A percentile compares a stretch with the other conserved stretches of the same genome.
Evolutionary conservation across 371 early-diverging fungal genomes (phyloP).

Genomic region (Mortierella sp.): DNA sequence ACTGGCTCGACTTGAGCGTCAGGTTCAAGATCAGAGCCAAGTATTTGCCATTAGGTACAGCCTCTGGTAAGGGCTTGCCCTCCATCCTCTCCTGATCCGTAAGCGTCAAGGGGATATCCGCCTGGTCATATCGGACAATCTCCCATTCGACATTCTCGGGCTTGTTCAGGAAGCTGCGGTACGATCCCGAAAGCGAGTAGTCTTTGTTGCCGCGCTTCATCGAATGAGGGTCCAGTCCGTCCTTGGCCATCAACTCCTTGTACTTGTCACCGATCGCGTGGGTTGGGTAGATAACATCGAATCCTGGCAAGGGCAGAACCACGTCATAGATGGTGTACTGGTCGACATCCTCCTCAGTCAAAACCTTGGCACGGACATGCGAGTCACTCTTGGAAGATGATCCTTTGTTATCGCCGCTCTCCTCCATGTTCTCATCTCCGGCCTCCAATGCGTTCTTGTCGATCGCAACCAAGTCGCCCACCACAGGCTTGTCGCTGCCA

Average conservation of each 20-base stretch:
- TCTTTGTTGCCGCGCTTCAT: constrained; percentile 64
- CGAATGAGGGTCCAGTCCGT: constrained; percentile 70
- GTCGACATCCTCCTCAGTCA: constrained; percentile 78
- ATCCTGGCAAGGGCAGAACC: constrained; percentile 94
- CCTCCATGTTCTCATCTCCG: constrained; percentile 38
- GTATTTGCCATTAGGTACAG: constrained; percentile 64
- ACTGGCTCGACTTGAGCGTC: constrained; percentile 86
- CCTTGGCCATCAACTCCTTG: constrained; percentile 77
- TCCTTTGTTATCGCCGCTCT: constrained; percentile 24
- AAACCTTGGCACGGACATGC: constrained; percentile 58
- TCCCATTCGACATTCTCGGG: constrained; percentile 66
- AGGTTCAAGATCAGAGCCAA: constrained; percentile 85
- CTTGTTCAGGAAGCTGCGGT: constrained; percentile 74
- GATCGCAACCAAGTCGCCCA: constrained; percentile 89
- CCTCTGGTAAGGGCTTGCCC: constrained; percentile 27
- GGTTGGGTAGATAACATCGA: constrained; percentile 81
- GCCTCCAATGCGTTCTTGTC: constrained; percentile 37
- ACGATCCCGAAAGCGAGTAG: constrained; percentile 82
- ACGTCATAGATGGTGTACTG: constrained; percentile 88
- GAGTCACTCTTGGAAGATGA: constrained; percentile 16
- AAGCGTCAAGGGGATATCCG: constrained; percentile 68
- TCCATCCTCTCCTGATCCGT: constrained; percentile 78
- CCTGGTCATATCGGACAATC: constrained; percentile 78
- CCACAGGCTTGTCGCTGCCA: constrained; percentile 78
- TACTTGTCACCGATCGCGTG: constrained; percentile 81